phyloP scores from a whole-genome alignment of 1,284 basidiomycete species.

The Dichomitus squalens region DNA sequence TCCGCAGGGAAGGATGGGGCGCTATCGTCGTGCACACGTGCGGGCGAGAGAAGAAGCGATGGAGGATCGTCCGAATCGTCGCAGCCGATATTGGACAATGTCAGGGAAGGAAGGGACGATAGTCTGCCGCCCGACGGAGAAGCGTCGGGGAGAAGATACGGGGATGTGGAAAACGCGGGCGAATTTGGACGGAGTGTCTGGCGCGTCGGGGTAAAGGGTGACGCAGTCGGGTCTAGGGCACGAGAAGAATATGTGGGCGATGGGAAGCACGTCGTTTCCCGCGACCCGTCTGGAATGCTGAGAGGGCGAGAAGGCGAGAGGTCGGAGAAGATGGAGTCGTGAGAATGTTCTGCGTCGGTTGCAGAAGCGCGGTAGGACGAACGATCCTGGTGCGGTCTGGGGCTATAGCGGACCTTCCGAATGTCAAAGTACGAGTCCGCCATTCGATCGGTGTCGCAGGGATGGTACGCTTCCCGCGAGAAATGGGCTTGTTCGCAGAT shows the following conservation, averaged over 20 bases:
- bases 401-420: conserved; percentile 17
- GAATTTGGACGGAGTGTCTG: conserved; percentile 19
- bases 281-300: conserved; percentile 31
- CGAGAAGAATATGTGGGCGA: conserved; percentile 23
- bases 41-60: conserved; percentile 22
- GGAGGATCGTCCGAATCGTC: conserved; percentile 24
- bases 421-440: conserved; percentile 15
- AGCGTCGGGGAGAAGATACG: conserved; percentile 22
- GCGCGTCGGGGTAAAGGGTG: conserved; percentile 26
- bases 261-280: conserved; percentile 30
- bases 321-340: conserved; percentile 23
- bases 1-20: conserved; percentile 8
- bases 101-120: conserved; percentile 27
- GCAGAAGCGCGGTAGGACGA: conserved; percentile 25
- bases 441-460: conserved; percentile 15
- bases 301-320: conserved; percentile 29
- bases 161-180: conserved; percentile 23
- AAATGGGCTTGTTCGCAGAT: conserved; percentile 28
- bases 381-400: conserved; percentile 17
- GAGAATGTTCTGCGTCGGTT: conserved; percentile 20
- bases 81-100: conserved; percentile 26
- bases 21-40: conserved; percentile 6
- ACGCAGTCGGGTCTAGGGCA: conserved; percentile 23
- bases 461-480: conserved; percentile 25
- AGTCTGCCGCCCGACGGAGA: conserved; percentile 24